phyloP scores from a whole-genome alignment of 1,284 basidiomycete genomes.

The Trichosporon sp. region DNA sequence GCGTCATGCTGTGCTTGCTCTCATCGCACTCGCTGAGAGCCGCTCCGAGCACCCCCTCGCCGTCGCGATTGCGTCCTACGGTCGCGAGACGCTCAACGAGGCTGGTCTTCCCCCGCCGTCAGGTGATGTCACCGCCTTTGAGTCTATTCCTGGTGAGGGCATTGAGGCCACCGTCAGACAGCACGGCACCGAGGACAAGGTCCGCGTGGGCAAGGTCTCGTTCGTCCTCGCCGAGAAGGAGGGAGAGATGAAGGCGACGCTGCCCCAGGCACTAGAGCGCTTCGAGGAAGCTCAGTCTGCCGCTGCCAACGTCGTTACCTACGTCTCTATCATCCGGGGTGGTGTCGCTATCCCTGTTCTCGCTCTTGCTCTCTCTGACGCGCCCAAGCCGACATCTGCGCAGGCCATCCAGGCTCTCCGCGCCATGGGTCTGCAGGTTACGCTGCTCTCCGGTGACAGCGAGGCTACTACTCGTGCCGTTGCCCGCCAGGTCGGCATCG shows the following conservation, averaged over 20 bases:
- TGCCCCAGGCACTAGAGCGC: constrained; percentile 64
- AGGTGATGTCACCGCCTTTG: constrained; percentile 65
- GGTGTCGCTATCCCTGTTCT: constrained; percentile 62
- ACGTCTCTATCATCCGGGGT: constrained; percentile 65
- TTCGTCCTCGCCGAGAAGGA: constrained; percentile 61
- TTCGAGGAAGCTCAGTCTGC: constrained; percentile 71
- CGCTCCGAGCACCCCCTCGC: constrained; percentile 95
- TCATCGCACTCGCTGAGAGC: constrained; percentile 83
- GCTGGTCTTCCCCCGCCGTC: constrained; percentile 59
- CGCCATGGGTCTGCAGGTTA: constrained; percentile 84
- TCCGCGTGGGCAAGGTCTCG: constrained; percentile 73
- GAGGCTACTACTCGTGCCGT: constrained; percentile 79
- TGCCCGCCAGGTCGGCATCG: constrained; percentile 82
- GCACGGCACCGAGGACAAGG: constrained; percentile 49
- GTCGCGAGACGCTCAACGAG: constrained; percentile 66
- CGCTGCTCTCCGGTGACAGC: constrained; percentile 89
- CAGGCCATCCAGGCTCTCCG: constrained; percentile 77
- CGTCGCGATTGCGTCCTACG: constrained; percentile 81
- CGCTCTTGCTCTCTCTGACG: constrained; percentile 78
- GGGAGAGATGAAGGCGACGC: constrained; percentile 36
- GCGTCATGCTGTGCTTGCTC: constrained; percentile 69
- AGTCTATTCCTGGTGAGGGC: constrained; percentile 86
- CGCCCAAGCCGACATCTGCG: constrained; percentile 76
- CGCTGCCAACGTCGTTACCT: constrained; percentile 80
- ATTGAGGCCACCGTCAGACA: constrained; percentile 70